Conservation (phyloP, 495 filamentous ascomycete species). For the Aspergillus sclerotioniger region DNA sequence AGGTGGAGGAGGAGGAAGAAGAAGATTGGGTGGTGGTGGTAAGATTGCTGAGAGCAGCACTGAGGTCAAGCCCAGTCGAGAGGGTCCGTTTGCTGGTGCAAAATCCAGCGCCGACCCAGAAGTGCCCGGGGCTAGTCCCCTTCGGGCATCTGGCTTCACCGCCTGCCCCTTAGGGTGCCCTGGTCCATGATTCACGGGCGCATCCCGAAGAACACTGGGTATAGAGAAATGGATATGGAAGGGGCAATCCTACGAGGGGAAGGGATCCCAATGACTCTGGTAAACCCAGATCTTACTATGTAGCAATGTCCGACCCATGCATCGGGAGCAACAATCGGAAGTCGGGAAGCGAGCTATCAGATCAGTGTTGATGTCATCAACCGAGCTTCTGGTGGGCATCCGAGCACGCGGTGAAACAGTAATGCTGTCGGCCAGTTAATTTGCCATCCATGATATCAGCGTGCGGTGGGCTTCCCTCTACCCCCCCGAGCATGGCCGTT, state of each 20-base stretch:
- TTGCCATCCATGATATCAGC: neutral
- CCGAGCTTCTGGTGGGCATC: no score
- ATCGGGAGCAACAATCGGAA: no score
- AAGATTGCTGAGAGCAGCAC: neutral
- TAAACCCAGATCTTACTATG: no score
- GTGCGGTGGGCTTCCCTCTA: neutral
- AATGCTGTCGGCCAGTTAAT: neutral
- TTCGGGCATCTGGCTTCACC: neutral
- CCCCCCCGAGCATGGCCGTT: neutral
- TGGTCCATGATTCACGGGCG: neutral
- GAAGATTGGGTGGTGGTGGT: neutral
- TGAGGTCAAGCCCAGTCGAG: neutral
- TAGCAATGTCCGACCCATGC: no score
- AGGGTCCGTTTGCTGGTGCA: neutral
- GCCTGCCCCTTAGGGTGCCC: neutral
- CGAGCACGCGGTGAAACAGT: no score
- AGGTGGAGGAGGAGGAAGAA: neutral
- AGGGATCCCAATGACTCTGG: no score
- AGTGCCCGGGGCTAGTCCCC: neutral
- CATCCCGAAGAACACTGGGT: neutral
- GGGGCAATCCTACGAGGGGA: no score
- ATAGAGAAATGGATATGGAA: no score
- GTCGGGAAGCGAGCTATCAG: no score
- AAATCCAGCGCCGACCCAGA: slow-evolving; percentile 4
- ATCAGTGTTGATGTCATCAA: no score